Evolutionary conservation across 345 rosid species (phyloP).

Genomic region (Kandelia obovata): DNA sequence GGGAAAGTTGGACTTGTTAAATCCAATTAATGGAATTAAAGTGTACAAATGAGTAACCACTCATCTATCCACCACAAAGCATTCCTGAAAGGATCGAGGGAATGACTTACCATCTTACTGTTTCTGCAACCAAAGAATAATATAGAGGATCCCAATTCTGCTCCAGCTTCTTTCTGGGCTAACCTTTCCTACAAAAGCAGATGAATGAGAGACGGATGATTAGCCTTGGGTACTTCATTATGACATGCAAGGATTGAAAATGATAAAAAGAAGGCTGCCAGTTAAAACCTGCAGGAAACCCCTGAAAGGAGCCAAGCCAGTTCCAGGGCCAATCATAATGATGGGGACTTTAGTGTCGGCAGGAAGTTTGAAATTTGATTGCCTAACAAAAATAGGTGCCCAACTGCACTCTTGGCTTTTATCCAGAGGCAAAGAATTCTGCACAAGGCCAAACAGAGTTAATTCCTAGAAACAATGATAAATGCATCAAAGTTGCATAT

Average conservation of each 20-base stretch:
- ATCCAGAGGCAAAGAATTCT: constrained; percentile 70
- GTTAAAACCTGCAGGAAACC: constrained; percentile 83
- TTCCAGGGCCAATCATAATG: constrained; percentile 96
- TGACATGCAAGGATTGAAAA: not conserved
- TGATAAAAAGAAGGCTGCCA: not conserved
- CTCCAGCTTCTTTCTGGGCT: constrained; percentile 67
- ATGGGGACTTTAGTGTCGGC: constrained; percentile 68
- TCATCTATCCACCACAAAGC: not conserved
- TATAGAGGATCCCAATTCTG: constrained; percentile 71
- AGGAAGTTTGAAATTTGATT: constrained; percentile 94
- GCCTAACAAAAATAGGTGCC: constrained; percentile 84
- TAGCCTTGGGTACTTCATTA: constrained; percentile 1
- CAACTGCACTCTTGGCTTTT: constrained; percentile 66
- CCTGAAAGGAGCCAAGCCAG: constrained; percentile 98
- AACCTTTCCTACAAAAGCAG: constrained; percentile 62
- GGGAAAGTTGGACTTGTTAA: constrained; percentile 7
- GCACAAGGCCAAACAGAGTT: constrained; percentile 2
- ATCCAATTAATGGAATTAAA: not conserved
- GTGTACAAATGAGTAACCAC: not conserved
- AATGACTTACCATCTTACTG: constrained; percentile 55
- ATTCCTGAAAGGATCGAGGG: constrained; percentile 3
- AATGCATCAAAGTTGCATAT: too few relatives aligned
- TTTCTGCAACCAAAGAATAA: constrained; percentile 96
- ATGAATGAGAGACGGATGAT: not conserved
- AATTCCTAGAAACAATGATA: not conserved